Conservation (phyloP, 2,329 filamentous ascomycete species). For the Beauveria sp. region DNA sequence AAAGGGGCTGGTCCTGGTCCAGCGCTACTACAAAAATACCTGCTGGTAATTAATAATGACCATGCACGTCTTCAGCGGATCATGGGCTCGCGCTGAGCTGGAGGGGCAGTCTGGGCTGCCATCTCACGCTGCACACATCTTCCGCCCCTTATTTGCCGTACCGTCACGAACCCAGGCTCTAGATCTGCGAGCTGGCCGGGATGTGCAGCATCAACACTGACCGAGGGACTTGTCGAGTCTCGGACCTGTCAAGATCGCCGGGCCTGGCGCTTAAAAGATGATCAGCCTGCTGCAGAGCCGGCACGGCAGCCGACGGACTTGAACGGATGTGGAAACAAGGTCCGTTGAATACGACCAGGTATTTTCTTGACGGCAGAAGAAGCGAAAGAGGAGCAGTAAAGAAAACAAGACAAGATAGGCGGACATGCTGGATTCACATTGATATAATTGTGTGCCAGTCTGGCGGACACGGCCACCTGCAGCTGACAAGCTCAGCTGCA, state of each 20-base stretch:
- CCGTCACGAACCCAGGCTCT: not conserved
- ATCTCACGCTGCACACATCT: not conserved
- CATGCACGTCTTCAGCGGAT: constrained; percentile 1
- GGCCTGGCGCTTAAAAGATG: constrained; percentile 1
- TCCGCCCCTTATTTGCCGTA: not conserved
- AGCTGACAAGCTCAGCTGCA: not conserved
- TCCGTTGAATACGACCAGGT: not conserved
- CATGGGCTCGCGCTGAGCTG: not conserved
- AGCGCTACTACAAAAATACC: not conserved
- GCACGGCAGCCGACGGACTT: not conserved
- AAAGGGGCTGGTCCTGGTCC: not conserved
- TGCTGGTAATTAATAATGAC: not conserved
- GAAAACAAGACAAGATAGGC: no score
- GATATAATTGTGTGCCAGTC: not conserved
- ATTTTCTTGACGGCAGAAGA: not conserved
- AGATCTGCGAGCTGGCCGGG: not conserved
- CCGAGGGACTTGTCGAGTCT: not conserved
- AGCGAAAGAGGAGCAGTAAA: no score
- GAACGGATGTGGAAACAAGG: not conserved
- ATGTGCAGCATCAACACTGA: not conserved
- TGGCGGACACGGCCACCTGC: not conserved
- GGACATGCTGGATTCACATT: not conserved
- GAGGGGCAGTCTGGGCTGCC: not conserved
- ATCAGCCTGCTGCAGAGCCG: not conserved
- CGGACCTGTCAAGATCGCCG: not conserved